Evolutionary conservation across 1,284 basidiomycete species (phyloP).

Genomic region (Schizophyllum amplum): DNA sequence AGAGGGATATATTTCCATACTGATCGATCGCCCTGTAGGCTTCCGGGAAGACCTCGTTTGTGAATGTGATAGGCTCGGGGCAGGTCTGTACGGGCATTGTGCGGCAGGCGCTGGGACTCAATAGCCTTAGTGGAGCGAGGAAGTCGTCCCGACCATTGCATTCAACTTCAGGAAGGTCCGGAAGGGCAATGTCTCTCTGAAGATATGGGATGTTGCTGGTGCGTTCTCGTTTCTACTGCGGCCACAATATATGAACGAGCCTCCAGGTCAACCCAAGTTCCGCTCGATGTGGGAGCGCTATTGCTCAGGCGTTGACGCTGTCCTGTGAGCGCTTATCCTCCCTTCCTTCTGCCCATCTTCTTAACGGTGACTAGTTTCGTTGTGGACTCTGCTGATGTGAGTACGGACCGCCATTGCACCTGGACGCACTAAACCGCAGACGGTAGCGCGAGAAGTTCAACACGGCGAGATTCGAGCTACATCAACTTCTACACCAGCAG

Average conservation of each 20-base stretch:
- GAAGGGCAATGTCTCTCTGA: slow-evolving; percentile 86
- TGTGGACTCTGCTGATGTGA: slow-evolving; percentile 81
- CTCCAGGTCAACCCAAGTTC: slow-evolving; percentile 84
- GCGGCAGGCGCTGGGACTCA: neutral
- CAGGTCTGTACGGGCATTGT: slow-evolving; percentile 39
- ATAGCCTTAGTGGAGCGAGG: slow-evolving; percentile 71
- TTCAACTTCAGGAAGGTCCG: slow-evolving; percentile 83
- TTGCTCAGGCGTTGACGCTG: slow-evolving; percentile 89
- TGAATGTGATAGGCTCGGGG: slow-evolving; percentile 83
- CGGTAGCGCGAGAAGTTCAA: slow-evolving; percentile 80
- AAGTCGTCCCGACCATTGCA: slow-evolving; percentile 90
- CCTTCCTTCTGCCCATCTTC: neutral
- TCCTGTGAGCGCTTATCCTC: slow-evolving; percentile 58
- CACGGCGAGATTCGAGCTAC: slow-evolving; percentile 84
- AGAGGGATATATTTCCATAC: neutral
- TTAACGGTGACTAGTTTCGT: slow-evolving; percentile 57
- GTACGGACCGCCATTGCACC: slow-evolving; percentile 19
- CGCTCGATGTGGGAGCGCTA: slow-evolving; percentile 94
- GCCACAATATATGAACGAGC: neutral
- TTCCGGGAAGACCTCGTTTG: slow-evolving; percentile 92
- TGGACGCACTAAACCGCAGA: slow-evolving; percentile 1
- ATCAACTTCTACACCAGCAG: slow-evolving; percentile 74
- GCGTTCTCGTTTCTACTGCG: slow-evolving; percentile 17
- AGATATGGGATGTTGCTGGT: slow-evolving; percentile 94
- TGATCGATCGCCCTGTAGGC: slow-evolving; percentile 41